phyloP scores from a whole-genome alignment of 805 yeast species.

The Deakozyma indianensis region DNA sequence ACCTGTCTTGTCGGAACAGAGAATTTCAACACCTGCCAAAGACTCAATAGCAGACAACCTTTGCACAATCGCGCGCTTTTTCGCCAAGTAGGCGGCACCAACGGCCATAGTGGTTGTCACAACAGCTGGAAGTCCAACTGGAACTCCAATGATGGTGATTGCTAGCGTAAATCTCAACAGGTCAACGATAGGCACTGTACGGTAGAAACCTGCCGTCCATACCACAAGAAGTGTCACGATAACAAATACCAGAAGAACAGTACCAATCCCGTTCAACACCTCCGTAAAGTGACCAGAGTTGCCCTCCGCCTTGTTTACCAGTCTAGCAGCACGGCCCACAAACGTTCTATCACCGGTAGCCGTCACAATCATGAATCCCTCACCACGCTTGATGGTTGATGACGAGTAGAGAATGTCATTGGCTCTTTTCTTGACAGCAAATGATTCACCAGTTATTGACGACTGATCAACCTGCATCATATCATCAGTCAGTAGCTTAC shows the following conservation, averaged over 20 bases:
- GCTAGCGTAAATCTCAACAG: conserved; percentile 88
- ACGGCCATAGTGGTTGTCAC: conserved; percentile 99
- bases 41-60: conserved; percentile 94
- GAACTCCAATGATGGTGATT: conserved; percentile 94
- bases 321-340: conserved; percentile 95
- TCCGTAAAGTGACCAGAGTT: conserved; percentile 95
- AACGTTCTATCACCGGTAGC: conserved; percentile 93
- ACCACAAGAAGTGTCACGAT: conserved; percentile 75
- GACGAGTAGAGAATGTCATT: conserved; percentile 87
- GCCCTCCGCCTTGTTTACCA: conserved; percentile 86
- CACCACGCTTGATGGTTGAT: conserved; percentile 92
- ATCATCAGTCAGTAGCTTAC: conserved; percentile 76
- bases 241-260: conserved; percentile 76
- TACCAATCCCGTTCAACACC: conserved; percentile 95
- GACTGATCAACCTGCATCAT: conserved; percentile 90
- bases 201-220: conserved; percentile 91
- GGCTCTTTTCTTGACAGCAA: conserved; percentile 82
- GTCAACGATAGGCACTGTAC: conserved; percentile 73
- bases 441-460: conserved; percentile 94
- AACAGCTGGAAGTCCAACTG: conserved; percentile 97
- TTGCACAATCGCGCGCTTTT: conserved; percentile 95
- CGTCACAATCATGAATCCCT: conserved; percentile 84
- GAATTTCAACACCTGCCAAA: conserved; percentile 92
- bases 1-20: conserved; percentile 98
- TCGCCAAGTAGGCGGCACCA: conserved; percentile 97